phyloP scores from a whole-genome alignment of 164 flowering plant genomes.

The Magnolia officinalis region DNA sequence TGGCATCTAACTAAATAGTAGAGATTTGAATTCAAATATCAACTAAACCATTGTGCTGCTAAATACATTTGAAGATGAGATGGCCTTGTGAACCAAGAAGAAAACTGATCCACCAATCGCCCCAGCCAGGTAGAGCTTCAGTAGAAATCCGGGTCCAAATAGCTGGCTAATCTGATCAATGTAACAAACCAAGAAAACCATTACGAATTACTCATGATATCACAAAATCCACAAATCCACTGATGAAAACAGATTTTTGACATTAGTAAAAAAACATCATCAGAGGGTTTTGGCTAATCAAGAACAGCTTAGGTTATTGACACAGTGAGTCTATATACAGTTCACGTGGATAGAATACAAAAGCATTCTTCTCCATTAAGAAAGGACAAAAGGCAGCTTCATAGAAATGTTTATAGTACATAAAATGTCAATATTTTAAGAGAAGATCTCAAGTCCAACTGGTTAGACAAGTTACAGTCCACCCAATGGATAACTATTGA shows the following conservation, averaged over 20 bases:
- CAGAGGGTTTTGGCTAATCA: not conserved
- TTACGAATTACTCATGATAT: not conserved
- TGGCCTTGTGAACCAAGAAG: conserved; percentile 63
- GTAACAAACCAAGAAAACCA: conserved; percentile 1
- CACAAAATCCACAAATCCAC: not conserved
- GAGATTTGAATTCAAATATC: not conserved
- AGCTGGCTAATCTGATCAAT: conserved; percentile 50
- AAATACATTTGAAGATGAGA: conserved; percentile 49
- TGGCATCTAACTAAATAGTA: not conserved
- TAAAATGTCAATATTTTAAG: too few species aligned
- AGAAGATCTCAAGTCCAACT: too few species aligned
- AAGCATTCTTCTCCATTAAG: too few species aligned
- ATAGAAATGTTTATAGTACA: too few species aligned
- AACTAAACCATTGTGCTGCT: not conserved
- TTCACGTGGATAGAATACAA: too few species aligned
- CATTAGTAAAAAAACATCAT: not conserved
- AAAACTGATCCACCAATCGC: conserved; percentile 82
- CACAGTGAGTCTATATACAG: not conserved
- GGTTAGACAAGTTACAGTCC: too few species aligned
- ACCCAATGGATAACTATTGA: too few species aligned
- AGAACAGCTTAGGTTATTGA: not conserved
- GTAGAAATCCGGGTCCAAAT: conserved; percentile 71
- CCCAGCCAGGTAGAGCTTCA: conserved; percentile 84
- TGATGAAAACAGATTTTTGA: not conserved
- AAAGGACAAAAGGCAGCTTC: too few species aligned